Percentiles rank a stretch among this genome's conserved stretches.
These are phyloP conservation scores for Trichosporon sp. DNA, from an alignment of 1,284 basidiomycete genomes.

Conservation along the genomic window DNA sequence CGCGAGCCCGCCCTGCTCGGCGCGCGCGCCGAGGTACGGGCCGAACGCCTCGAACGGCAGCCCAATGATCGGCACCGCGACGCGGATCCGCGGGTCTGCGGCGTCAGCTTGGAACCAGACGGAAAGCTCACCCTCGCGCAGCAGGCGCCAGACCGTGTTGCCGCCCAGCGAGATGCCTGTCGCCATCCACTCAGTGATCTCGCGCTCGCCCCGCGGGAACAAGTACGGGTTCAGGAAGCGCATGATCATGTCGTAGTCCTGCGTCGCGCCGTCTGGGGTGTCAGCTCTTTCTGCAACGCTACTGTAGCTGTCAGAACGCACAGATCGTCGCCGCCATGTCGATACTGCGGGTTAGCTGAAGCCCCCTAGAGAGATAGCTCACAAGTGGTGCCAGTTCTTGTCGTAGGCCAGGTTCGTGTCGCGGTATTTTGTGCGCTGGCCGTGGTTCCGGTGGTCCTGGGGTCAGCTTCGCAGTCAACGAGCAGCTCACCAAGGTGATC, in stretches of 20 bases:
- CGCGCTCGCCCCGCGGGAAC: conserved; percentile 65
- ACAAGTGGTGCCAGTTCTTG: conserved; percentile 59
- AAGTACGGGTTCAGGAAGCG: conserved; percentile 73
- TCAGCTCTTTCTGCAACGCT: not conserved
- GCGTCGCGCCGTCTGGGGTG: conserved; percentile 59
- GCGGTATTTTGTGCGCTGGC: conserved; percentile 56
- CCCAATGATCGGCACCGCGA: conserved; percentile 69
- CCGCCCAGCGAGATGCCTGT: conserved; percentile 55
- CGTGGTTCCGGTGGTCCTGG: conserved; percentile 77
- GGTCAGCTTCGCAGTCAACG: not conserved
- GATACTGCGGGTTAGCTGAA: conserved; percentile 29
- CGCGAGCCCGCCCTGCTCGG: conserved; percentile 51
- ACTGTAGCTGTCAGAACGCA: conserved; percentile 12
- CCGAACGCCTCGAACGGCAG: conserved; percentile 69
- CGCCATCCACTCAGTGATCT: conserved; percentile 62
- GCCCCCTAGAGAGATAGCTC: not conserved
- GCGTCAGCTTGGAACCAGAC: not conserved
- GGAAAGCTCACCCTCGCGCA: conserved; percentile 42
- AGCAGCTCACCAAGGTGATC: conserved; percentile 39
- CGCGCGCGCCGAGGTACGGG: conserved; percentile 57
- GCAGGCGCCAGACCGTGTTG: conserved; percentile 49
- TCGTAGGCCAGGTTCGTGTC: conserved; percentile 60
- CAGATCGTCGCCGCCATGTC: conserved; percentile 70
- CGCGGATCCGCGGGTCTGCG: conserved; percentile 62
- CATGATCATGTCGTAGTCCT: conserved; percentile 73